phyloP scores from a whole-genome alignment of 257 asterid genomes.

The Solanum sitiens region DNA sequence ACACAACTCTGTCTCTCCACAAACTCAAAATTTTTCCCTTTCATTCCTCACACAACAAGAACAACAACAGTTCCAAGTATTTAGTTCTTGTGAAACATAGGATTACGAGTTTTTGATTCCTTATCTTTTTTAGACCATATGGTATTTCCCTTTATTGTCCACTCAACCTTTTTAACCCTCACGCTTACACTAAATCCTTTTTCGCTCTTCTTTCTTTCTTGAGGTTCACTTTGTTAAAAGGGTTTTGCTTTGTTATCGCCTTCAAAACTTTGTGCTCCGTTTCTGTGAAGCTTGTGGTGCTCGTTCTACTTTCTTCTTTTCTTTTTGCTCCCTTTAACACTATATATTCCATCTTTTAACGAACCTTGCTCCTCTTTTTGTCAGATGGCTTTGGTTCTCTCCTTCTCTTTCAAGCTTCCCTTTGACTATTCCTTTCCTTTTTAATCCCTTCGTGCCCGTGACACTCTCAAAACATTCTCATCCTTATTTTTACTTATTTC shows the following conservation, averaged over 20 bases:
- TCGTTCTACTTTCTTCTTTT: background rate
- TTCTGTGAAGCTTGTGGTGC: background rate
- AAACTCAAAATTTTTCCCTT: background rate
- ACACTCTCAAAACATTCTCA: background rate
- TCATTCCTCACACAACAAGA: background rate
- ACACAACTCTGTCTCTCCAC: constrained; percentile 4
- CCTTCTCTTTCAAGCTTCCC: constrained; percentile 6
- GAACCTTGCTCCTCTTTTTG: constrained; percentile 10
- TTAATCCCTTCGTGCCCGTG: background rate
- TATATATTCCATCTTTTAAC: constrained; percentile 18
- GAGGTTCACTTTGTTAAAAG: background rate
- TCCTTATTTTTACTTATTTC: background rate
- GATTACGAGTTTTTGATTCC: background rate
- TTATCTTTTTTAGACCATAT: background rate
- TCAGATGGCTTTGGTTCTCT: constrained; percentile 23
- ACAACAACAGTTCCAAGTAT: background rate
- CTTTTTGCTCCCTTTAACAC: background rate
- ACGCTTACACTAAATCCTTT: background rate
- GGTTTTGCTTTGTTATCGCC: background rate
- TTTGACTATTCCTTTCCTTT: constrained; percentile 4
- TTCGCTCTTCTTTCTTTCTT: background rate
- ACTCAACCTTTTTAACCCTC: background rate
- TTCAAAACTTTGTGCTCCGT: background rate
- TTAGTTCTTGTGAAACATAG: background rate
- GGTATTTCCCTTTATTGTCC: background rate